Conservation (phyloP, 2,329 filamentous ascomycete species). For the Neoascochyta sp. region DNA sequence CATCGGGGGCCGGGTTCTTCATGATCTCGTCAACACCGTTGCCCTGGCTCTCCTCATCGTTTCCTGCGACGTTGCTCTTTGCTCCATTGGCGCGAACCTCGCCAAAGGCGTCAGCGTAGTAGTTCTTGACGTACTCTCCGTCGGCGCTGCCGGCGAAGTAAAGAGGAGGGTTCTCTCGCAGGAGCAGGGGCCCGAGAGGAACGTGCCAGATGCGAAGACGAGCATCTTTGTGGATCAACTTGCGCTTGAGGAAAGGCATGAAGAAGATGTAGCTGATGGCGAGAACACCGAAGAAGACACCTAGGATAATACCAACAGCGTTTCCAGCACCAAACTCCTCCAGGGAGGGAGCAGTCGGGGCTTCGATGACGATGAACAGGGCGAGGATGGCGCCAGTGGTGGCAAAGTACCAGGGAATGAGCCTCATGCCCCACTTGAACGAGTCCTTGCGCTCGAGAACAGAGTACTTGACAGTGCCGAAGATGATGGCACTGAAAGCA, state of each 20-base stretch:
- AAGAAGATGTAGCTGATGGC: constrained; percentile 25
- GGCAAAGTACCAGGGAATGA: constrained; percentile 50
- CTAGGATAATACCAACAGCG: constrained; percentile 24
- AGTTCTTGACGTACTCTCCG: constrained; percentile 37
- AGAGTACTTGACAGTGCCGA: constrained; percentile 48
- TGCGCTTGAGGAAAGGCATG: constrained; percentile 27
- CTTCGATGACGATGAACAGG: constrained; percentile 57
- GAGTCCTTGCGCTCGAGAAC: constrained; percentile 51
- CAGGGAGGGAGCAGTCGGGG: constrained; percentile 32
- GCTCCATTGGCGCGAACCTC: constrained; percentile 20
- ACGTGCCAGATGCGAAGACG: constrained; percentile 26
- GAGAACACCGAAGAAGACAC: constrained; percentile 23
- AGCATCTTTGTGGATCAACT: constrained; percentile 23
- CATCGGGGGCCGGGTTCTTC: constrained; percentile 4
- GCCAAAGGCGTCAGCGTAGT: constrained; percentile 37
- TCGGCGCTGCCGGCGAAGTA: constrained; percentile 42
- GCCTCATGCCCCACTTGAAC: constrained; percentile 48
- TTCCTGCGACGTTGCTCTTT: constrained; percentile 6
- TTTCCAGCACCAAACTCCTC: constrained; percentile 31
- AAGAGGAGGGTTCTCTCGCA: constrained; percentile 39
- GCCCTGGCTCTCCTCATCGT: constrained; percentile 7
- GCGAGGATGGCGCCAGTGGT: constrained; percentile 49
- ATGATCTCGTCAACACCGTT: constrained; percentile 6
- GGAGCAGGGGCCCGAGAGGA: constrained; percentile 39
- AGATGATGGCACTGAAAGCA: constrained; percentile 49